These are phyloP conservation scores for Cyberlindnera meyerae DNA, from an alignment of 805 yeast species.

Conservation along the genomic window DNA sequence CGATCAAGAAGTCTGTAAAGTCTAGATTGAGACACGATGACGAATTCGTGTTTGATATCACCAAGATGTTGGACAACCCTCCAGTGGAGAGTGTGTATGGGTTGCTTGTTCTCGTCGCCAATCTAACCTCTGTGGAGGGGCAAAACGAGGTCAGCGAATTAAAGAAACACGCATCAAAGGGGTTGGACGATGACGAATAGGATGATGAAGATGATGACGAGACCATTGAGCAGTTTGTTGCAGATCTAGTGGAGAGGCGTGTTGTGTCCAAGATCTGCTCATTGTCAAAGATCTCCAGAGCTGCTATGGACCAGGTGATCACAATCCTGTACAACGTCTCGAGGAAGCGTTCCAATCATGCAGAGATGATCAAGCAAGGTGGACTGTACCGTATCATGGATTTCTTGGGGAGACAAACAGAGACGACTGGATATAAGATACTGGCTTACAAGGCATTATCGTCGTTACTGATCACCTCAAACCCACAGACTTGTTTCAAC, in stretches of 20 bases:
- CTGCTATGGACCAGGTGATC: slow-evolving; percentile 26
- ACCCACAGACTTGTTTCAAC: slow-evolving; percentile 40
- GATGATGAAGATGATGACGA: slow-evolving; percentile 15
- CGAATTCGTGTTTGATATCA: slow-evolving; percentile 29
- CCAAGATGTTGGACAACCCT: slow-evolving; percentile 21
- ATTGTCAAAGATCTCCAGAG: slow-evolving; percentile 16
- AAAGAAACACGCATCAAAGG: slow-evolving; percentile 29
- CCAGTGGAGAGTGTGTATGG: slow-evolving; percentile 26
- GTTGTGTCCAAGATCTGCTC: slow-evolving; percentile 13
- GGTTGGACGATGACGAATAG: slow-evolving; percentile 20
- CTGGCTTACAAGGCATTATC: slow-evolving; percentile 40
- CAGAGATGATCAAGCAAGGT: slow-evolving; percentile 43
- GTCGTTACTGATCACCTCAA: slow-evolving; percentile 37
- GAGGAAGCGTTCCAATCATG: slow-evolving; percentile 17
- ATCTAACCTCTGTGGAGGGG: slow-evolving; percentile 26
- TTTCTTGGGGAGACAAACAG: slow-evolving; percentile 9
- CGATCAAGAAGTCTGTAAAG: slow-evolving; percentile 36
- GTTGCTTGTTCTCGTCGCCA: slow-evolving; percentile 29
- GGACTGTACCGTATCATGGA: slow-evolving; percentile 34
- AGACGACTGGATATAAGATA: slow-evolving; percentile 10
- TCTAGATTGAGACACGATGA: slow-evolving; percentile 34
- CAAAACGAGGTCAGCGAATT: slow-evolving; percentile 26
- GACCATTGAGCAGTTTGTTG: slow-evolving; percentile 7
- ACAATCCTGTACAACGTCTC: slow-evolving; percentile 30
- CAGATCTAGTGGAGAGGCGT: slow-evolving; percentile 22